Evolutionary conservation across 345 rosid species (phyloP), one percentile per base, ranked within the genome.

Genomic region (Abelmoschus esculentus): DNA sequence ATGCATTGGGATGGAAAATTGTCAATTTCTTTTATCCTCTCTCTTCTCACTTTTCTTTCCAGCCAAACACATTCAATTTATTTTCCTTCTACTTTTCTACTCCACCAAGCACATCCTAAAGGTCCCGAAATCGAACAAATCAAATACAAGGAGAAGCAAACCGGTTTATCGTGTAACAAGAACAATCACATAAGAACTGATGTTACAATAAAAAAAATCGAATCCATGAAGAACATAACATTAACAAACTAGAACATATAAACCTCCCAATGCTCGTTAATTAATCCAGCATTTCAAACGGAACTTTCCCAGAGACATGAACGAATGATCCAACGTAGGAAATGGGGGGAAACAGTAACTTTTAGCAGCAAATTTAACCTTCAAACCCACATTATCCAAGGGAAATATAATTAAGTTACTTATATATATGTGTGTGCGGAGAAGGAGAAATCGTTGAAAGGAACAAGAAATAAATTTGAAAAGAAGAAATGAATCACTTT

Each of bases 211-310:
- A 52, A 18, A 52, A 22, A 50, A 52, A 54, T 14, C 29, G 12
- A 52, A 52, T n/a, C 56, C 56, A 52, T 5, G n/a, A 52, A 52
- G n/a, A 52, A 52, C 6, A 52, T 18, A 52, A 52, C 17, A n/a
- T 17, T 2, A 52, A 46, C 18, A 47, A 26, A 46, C 26, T 22
- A 63, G 68, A n/a, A 72, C 22, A 4, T 34, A 34, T 34, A 34
- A 34, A 34, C 5, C 38, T 62, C 52, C 36, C 26, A 7, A 57
- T 36, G 57, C 66, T 15, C 49, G 73, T 59, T 28, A 66, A 61
- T 67, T 54, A 62, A 40, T 42, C 34, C 70, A 18, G 14, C 32
- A 66, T 50, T 60, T 56, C 28, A 44, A 22, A 60, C 52, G 67
- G 65, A 54, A 60, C 50, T 62, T 26, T 26, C n/a, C 14, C 56